Conservation (phyloP, 2,329 filamentous ascomycete species). For the Penicillium sp. region DNA sequence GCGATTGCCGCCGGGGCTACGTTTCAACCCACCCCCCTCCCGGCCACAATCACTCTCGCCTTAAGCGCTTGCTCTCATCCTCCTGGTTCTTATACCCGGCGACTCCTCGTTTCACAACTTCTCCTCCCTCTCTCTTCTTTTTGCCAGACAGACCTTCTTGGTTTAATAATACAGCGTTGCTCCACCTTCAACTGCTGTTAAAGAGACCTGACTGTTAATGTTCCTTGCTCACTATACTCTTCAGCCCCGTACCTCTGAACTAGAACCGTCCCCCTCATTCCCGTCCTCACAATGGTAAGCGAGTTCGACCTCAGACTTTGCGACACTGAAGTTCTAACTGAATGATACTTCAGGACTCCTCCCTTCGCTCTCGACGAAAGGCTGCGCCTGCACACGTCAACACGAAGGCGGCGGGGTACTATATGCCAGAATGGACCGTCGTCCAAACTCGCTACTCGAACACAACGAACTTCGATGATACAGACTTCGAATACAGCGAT, state of each 20-base stretch:
- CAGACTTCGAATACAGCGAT: conserved; percentile 52
- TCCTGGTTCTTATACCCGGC: conserved; percentile 16
- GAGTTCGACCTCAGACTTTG: not conserved
- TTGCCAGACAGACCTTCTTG: not conserved
- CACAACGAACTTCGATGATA: conserved; percentile 43
- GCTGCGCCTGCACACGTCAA: conserved; percentile 24
- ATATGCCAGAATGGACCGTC: conserved; percentile 20
- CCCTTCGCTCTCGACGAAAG: conserved; percentile 24
- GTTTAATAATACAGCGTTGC: not conserved
- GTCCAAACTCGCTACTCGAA: conserved; percentile 34
- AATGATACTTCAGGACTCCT: conserved; percentile 13
- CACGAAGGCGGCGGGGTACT: conserved; percentile 21
- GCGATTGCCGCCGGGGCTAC: conserved; percentile 15
- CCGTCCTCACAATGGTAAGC: conserved; percentile 8
- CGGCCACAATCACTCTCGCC: conserved; percentile 6
- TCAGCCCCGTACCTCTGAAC: no score
- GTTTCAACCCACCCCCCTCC: conserved; percentile 17
- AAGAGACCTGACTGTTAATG: not conserved
- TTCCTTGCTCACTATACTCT: no score
- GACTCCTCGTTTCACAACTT: not conserved
- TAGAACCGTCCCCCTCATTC: no score
- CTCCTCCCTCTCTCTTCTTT: not conserved
- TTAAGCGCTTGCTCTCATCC: conserved; percentile 4
- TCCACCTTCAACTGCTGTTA: conserved; percentile 6
- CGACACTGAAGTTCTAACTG: not conserved